Conservation (phyloP, 768 basidiomycete species). For the Phylloporus rhodoxanthus region DNA sequence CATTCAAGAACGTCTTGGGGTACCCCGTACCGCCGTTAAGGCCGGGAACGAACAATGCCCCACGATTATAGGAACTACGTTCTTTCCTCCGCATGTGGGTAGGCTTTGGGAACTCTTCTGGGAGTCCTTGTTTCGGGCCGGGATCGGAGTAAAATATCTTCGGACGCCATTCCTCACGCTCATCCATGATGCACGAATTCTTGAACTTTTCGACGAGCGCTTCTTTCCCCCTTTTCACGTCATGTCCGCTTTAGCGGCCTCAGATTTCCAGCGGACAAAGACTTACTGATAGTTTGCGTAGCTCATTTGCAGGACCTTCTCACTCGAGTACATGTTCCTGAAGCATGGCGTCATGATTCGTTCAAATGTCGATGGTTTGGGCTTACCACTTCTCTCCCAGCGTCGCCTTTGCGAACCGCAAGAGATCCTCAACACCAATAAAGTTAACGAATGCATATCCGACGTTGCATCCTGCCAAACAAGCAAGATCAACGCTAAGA, state of each 20-base stretch:
- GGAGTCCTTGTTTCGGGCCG: conserved; percentile 66
- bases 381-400: conserved; percentile 78
- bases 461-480: conserved; percentile 60
- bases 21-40: conserved; percentile 22
- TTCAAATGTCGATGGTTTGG: neutral
- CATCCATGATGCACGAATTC: conserved; percentile 88
- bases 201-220: conserved; percentile 89
- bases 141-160: conserved; percentile 74
- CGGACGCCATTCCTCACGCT: conserved; percentile 75
- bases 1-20: conserved; percentile 26
- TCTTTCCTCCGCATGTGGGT: conserved; percentile 79
- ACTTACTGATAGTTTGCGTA: conserved; percentile 90
- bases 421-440: conserved; percentile 68
- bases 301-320: conserved; percentile 86
- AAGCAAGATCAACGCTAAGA: conserved; percentile 2
- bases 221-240: conserved; percentile 66
- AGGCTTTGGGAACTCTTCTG: conserved; percentile 76
- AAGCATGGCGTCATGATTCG: conserved; percentile 1
- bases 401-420: conserved; percentile 65
- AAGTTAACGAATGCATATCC: conserved; percentile 91
- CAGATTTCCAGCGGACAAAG: neutral
- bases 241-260: conserved; percentile 6
- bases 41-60: conserved; percentile 60
- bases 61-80: conserved; percentile 74
- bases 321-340: conserved; percentile 90